phyloP scores from a whole-genome alignment of 352 stramenopile genomes.

The Blastocystis sp. region DNA sequence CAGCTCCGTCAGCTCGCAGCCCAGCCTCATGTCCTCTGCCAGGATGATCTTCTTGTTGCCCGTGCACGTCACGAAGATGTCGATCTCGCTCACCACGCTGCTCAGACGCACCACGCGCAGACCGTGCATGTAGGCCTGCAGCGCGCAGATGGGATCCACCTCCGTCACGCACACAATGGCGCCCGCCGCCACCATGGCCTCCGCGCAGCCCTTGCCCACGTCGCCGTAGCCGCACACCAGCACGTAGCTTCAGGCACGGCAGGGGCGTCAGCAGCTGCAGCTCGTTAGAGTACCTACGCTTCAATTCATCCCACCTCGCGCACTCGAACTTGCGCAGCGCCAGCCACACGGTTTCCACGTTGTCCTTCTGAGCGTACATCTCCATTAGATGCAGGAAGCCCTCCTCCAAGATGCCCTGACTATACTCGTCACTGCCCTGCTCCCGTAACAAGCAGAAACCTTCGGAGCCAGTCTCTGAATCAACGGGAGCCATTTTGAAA shows the following conservation, averaged over 20 bases:
- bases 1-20: too few species aligned
- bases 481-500: slow-evolving; percentile 34
- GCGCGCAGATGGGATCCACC: too few species aligned
- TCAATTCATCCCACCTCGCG: background rate
- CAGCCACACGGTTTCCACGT: slow-evolving; percentile 26
- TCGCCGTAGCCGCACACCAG: too few species aligned
- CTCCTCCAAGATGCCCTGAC: slow-evolving; percentile 35
- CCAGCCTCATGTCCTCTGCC: too few species aligned
- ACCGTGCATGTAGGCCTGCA: too few species aligned
- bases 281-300: background rate
- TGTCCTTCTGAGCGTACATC: slow-evolving; percentile 33
- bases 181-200: too few species aligned
- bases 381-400: slow-evolving; percentile 36
- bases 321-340: background rate
- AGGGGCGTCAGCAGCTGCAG: background rate
- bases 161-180: too few species aligned
- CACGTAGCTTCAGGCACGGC: background rate
- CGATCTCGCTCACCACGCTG: too few species aligned
- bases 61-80: too few species aligned
- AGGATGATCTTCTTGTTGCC: too few species aligned
- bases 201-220: too few species aligned
- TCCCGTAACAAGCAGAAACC: slow-evolving; percentile 10
- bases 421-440: background rate
- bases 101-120: too few species aligned
- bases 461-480: slow-evolving; percentile 1